These are phyloP conservation scores for Porphyrellus sp. DNA, from an alignment of 1,284 basidiomycete genomes.

Conservation along the genomic window DNA sequence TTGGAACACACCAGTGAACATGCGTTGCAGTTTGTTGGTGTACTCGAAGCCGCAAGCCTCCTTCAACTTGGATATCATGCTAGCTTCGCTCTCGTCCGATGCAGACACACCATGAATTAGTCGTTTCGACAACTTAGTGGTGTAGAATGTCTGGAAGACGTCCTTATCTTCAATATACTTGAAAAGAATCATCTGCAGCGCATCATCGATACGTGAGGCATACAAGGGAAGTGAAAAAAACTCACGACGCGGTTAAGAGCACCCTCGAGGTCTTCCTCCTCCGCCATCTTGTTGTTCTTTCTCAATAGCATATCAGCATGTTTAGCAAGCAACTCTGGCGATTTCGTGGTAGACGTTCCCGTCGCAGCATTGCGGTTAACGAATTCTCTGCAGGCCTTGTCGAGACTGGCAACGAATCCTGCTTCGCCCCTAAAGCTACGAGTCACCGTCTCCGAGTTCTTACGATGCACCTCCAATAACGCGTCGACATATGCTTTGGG, in stretches of 20 bases:
- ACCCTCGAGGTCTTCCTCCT: constrained; percentile 88
- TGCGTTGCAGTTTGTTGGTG: constrained; percentile 95
- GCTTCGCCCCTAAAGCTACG: constrained; percentile 92
- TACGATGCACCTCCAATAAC: constrained; percentile 86
- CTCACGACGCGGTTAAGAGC: constrained; percentile 88
- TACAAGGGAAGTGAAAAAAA: constrained; percentile 16
- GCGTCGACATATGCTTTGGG: constrained; percentile 96
- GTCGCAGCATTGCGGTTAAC: constrained; percentile 94
- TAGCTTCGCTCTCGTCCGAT: constrained; percentile 95
- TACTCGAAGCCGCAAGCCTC: constrained; percentile 99
- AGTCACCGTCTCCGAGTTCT: constrained; percentile 89
- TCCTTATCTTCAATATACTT: constrained; percentile 99
- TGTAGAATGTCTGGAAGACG: constrained; percentile 99
- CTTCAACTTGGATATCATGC: constrained; percentile 99
- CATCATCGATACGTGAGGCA: background rate
- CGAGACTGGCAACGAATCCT: constrained; percentile 92
- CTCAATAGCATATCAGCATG: constrained; percentile 89
- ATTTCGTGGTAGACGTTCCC: constrained; percentile 79
- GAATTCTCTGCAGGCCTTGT: constrained; percentile 95
- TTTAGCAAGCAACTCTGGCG: constrained; percentile 92
- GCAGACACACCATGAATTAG: constrained; percentile 91
- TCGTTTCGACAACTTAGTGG: constrained; percentile 93
- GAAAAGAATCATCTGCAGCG: constrained; percentile 91
- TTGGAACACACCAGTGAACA: constrained; percentile 82
- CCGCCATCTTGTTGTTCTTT: constrained; percentile 95